These are phyloP conservation scores for Boletus hoseneyae DNA, from an alignment of 1,284 basidiomycete species.

Conservation along the genomic window DNA sequence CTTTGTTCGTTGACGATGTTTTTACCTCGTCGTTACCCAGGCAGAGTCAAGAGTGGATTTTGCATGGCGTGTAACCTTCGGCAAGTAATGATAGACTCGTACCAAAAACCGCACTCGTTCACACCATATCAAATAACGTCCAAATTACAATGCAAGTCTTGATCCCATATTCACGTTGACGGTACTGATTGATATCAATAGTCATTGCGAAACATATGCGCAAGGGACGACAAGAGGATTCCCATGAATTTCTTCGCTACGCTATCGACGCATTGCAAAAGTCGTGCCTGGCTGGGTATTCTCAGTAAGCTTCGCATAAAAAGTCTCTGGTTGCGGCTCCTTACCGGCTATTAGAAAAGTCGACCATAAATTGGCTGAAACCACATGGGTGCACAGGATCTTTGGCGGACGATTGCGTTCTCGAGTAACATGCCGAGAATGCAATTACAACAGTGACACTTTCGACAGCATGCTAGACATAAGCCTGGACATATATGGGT, in stretches of 20 bases:
- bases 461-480: conserved; percentile 95
- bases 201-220: conserved; percentile 92
- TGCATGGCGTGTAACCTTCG: conserved; percentile 78
- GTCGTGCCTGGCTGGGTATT: conserved; percentile 70
- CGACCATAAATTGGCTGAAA: conserved; percentile 78
- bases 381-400: conserved; percentile 91
- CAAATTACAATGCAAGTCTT: conserved; percentile 63
- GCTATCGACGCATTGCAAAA: conserved; percentile 90
- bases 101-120: conserved; percentile 46
- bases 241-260: conserved; percentile 97
- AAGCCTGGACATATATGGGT: conserved; percentile 80
- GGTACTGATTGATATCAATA: conserved; percentile 33
- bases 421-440: conserved; percentile 85
- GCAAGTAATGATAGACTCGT: conserved; percentile 50
- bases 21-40: conserved; percentile 35
- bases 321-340: conserved; percentile 5
- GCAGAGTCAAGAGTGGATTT: conserved; percentile 54
- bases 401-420: conserved; percentile 94
- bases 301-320: conserved; percentile 52
- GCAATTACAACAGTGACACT: conserved; percentile 90
- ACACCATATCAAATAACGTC: conserved; percentile 61
- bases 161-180: background rate
- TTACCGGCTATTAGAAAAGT: conserved; percentile 56
- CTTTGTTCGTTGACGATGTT: background rate
- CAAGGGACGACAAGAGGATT: conserved; percentile 93